These are phyloP conservation scores for Hypomontagnella monticulosa DNA, from an alignment of 495 filamentous ascomycete species.

Conservation along the genomic window DNA sequence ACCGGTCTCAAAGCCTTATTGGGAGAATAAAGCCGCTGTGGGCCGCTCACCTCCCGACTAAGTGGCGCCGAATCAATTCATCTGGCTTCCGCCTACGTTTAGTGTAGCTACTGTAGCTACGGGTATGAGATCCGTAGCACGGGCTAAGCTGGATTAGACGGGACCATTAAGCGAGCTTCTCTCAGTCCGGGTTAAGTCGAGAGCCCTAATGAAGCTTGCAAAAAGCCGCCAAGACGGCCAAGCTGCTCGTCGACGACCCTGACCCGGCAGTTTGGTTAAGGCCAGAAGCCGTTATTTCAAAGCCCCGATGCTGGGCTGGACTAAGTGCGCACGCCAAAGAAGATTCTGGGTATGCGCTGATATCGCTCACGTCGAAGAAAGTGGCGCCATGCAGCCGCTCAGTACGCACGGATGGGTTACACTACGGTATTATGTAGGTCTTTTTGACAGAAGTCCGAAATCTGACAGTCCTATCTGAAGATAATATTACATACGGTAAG, in stretches of 20 bases:
- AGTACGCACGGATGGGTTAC: too few species aligned
- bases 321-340: neutral
- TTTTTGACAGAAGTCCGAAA: too few species aligned
- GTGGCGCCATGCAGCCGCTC: too few species aligned
- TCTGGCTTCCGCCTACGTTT: neutral
- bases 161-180: slow-evolving; percentile 21
- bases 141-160: slow-evolving; percentile 19
- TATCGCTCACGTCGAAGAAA: too few species aligned
- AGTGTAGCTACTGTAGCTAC: slow-evolving; percentile 23
- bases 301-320: neutral
- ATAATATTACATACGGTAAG: neutral
- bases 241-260: slow-evolving; percentile 18
- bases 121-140: slow-evolving; percentile 32
- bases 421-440: too few species aligned
- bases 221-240: slow-evolving; percentile 35
- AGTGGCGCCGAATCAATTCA: slow-evolving; percentile 38
- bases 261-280: slow-evolving; percentile 39
- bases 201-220: slow-evolving; percentile 9
- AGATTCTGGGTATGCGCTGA: too few species aligned
- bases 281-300: slow-evolving; percentile 12
- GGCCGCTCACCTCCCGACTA: slow-evolving; percentile 30
- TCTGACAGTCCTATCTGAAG: too few species aligned
- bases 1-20: slow-evolving; percentile 14
- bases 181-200: neutral
- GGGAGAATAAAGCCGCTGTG: slow-evolving; percentile 25